Base-by-base conservation (phyloP, 495 filamentous ascomycete genomes). In the Daldinia decipiens region DNA sequence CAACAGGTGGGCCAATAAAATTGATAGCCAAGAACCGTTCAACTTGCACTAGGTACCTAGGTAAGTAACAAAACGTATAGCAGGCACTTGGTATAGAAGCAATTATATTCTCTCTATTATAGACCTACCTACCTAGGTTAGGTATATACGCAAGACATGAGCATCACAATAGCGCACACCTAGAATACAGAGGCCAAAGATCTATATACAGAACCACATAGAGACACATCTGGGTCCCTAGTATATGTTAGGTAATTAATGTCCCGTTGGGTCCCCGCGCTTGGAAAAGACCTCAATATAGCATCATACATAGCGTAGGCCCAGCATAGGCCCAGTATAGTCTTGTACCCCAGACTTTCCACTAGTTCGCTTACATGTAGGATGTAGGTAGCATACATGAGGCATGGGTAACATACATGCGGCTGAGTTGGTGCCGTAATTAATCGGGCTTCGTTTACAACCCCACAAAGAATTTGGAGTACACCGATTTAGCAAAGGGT, bases 361-460 rank as follows among this genome's bases (percentile, higher is more conserved):
- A 24, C 43, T 13, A 12, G 43, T 9, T 47, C 19, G 43, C 19
- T 4, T 47, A 24, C n/a, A 47, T 38, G 4, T 38, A 55, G 58
- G 58, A 47, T 38, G 4, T 38, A 55, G 58, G 58, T 68, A 32
- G 52, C 51, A 62, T 68, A 40, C 59, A 52, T 58, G 21, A 29
- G 40, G 40, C 59, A 51, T 58, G 31, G 26, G 40, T 59, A 24
- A 34, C 47, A 39, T 57, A 47, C 38, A 62, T 68, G 59, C 52
- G 59, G 65, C 65, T 68, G 59, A 68, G 9, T 7, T 17, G 12
- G 32, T 34, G 8, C 31, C 32, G 21, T 17, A 11, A 32, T 43
- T 15, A 11, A 11, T 38, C 7, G 34, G 36, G 47, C 27, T 34
- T 61, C 50, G 17, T 51, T 24, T 24, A 38, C 24, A 34, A 52